A percentile compares a stretch with the other conserved stretches of the same genome.
These are phyloP conservation scores for Phaffomyces thermotolerans DNA, from an alignment of 805 yeast species.

Conservation along the genomic window DNA sequence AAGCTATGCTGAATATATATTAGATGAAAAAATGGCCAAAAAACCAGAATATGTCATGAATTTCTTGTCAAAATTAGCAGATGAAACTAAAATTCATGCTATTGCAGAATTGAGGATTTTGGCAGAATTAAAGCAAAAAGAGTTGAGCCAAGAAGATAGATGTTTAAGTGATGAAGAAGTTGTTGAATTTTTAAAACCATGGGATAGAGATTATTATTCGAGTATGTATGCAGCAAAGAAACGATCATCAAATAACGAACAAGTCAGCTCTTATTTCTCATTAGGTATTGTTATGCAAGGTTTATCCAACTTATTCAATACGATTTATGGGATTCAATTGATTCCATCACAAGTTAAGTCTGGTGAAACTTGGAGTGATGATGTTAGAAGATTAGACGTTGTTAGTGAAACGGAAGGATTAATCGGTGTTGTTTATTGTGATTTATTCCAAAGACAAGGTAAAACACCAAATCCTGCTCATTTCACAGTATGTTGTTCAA, in stretches of 20 bases:
- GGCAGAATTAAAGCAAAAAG: constrained; percentile 31
- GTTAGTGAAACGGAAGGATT: constrained; percentile 54
- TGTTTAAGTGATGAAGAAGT: constrained; percentile 32
- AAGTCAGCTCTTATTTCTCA: constrained; percentile 67
- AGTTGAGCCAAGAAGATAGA: constrained; percentile 17
- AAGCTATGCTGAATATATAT: constrained; percentile 72
- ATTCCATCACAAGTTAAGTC: constrained; percentile 52
- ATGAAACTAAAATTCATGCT: constrained; percentile 46
- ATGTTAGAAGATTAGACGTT: constrained; percentile 77
- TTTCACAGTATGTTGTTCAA: constrained; percentile 91
- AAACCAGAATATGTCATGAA: constrained; percentile 66
- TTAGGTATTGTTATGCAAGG: constrained; percentile 85
- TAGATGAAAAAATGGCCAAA: constrained; percentile 86
- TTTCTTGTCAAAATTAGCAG: constrained; percentile 56
- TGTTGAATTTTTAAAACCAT: constrained; percentile 55
- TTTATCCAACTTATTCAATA: constrained; percentile 58
- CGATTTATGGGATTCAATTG: constrained; percentile 70
- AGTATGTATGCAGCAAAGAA: constrained; percentile 26
- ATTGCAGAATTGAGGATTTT: constrained; percentile 48
- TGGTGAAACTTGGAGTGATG: constrained; percentile 87
- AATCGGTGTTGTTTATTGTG: constrained; percentile 82
- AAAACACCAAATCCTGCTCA: constrained; percentile 88
- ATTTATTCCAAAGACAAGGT: constrained; percentile 70
- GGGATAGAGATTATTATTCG: constrained; percentile 80
- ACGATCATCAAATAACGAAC: constrained; percentile 32